Conservation (phyloP, 495 filamentous ascomycete genomes). For the Echria macrotheca region DNA sequence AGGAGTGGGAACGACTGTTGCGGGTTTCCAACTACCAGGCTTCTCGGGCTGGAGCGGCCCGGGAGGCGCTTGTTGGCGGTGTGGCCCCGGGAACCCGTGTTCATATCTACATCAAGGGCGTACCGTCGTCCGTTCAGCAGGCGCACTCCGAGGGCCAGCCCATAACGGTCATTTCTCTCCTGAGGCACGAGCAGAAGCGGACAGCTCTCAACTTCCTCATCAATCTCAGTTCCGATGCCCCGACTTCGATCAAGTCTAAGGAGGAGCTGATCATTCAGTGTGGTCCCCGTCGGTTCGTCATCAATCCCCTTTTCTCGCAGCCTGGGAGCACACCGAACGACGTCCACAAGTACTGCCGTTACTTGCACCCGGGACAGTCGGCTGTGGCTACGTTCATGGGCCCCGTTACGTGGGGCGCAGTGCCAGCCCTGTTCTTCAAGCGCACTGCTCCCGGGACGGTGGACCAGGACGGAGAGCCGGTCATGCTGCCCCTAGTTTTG, state of each 20-base stretch:
- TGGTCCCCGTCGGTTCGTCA: slow-evolving; percentile 75
- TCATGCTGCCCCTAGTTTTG: slow-evolving; percentile 50
- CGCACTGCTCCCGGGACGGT: slow-evolving; percentile 30
- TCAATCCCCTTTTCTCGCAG: slow-evolving; percentile 87
- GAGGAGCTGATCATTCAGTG: slow-evolving; percentile 83
- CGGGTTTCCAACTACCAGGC: slow-evolving; percentile 79
- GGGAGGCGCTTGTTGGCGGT: slow-evolving; percentile 80
- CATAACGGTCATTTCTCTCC: slow-evolving; percentile 69
- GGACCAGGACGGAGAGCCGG: slow-evolving; percentile 22
- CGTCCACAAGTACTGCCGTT: slow-evolving; percentile 94
- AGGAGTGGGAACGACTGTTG: slow-evolving; percentile 81
- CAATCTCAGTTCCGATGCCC: slow-evolving; percentile 65
- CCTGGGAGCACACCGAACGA: slow-evolving; percentile 83
- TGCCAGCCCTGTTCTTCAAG: slow-evolving; percentile 84
- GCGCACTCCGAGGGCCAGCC: slow-evolving; percentile 53
- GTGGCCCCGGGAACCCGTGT: slow-evolving; percentile 78
- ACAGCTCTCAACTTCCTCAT: slow-evolving; percentile 83
- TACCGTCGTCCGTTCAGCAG: slow-evolving; percentile 55
- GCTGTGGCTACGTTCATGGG: slow-evolving; percentile 88
- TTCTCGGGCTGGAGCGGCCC: slow-evolving; percentile 63
- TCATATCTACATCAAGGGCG: slow-evolving; percentile 68
- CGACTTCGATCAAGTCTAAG: slow-evolving; percentile 77
- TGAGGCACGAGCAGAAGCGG: slow-evolving; percentile 91
- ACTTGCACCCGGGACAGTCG: slow-evolving; percentile 82
- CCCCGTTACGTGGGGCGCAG: slow-evolving; percentile 86